Evolutionary conservation across 2,329 filamentous ascomycete species (phyloP).

Genomic region (Chaetomium globosum): DNA sequence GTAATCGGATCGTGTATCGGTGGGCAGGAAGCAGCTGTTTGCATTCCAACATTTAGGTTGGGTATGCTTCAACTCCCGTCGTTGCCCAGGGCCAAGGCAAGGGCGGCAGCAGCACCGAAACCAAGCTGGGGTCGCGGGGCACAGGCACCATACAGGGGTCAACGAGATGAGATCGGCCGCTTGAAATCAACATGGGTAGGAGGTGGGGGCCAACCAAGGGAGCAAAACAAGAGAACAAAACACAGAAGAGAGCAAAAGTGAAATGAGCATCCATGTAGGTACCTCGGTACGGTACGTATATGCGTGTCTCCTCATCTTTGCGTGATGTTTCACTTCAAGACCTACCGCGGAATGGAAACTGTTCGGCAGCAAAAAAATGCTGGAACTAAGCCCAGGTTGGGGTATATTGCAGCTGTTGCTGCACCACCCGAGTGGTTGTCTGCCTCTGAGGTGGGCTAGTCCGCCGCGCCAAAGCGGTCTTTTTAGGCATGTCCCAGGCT

Average conservation of each 20-base stretch:
- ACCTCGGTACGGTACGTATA: neutral
- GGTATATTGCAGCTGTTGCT: constrained; percentile 33
- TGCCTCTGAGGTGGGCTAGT: constrained; percentile 20
- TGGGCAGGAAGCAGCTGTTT: constrained; percentile 11
- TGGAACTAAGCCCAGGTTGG: constrained; percentile 34
- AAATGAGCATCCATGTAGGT: neutral
- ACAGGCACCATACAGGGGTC: neutral
- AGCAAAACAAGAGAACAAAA: neutral
- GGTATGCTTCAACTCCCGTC: constrained; percentile 2
- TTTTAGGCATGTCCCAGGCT: neutral
- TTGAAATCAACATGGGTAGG: constrained; percentile 1
- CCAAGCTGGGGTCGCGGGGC: neutral
- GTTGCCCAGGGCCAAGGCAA: constrained; percentile 8
- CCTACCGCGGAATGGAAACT: constrained; percentile 27
- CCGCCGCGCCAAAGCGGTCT: constrained; percentile 17
- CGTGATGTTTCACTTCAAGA: constrained; percentile 16
- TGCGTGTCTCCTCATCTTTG: neutral
- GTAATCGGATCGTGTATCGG: neutral
- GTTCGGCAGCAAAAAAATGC: constrained; percentile 24
- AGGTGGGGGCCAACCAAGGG: neutral
- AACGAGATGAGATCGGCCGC: constrained; percentile 11
- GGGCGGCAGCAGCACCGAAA: constrained; percentile 2
- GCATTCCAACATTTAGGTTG: neutral
- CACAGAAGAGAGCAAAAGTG: constrained; percentile 15
- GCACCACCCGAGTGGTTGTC: constrained; percentile 22